Conservation (phyloP, 805 yeast species). For the Sugiyamaella valdiviana region DNA sequence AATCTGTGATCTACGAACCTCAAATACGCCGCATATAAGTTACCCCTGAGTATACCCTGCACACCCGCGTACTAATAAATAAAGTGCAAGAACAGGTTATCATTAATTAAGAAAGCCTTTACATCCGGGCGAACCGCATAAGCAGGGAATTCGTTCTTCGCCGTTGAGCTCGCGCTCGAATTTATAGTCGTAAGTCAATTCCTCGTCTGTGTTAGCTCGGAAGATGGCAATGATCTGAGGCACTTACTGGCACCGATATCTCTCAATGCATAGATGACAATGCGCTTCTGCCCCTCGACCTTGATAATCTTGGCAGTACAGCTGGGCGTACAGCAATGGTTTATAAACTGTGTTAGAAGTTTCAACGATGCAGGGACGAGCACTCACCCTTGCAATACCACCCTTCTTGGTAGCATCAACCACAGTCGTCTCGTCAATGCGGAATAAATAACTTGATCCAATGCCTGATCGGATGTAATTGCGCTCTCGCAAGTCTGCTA, state of each 20-base stretch:
- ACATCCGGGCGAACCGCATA: conserved; percentile 94
- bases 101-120: conserved; percentile 82
- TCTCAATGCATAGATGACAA: conserved; percentile 87
- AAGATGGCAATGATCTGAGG: conserved; percentile 1
- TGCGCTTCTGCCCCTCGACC: conserved; percentile 88
- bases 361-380: background rate
- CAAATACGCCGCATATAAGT: background rate
- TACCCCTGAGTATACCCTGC: background rate
- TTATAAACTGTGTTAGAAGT: conserved; percentile 50
- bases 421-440: conserved; percentile 90
- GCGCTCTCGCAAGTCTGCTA: conserved; percentile 87
- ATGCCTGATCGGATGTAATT: conserved; percentile 83
- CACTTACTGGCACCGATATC: conserved; percentile 80
- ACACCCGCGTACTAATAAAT: background rate
- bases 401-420: conserved; percentile 97
- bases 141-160: conserved; percentile 79
- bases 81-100: background rate
- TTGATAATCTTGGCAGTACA: conserved; percentile 95
- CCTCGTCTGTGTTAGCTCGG: conserved; percentile 45
- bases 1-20: background rate
- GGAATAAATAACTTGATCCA: conserved; percentile 87
- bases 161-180: conserved; percentile 88
- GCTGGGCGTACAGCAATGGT: conserved; percentile 96
- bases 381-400: conserved; percentile 69
- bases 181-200: conserved; percentile 91